phyloP scores from a whole-genome alignment of 192 early-diverging fungal genomes.

The Coemansia sp. region DNA sequence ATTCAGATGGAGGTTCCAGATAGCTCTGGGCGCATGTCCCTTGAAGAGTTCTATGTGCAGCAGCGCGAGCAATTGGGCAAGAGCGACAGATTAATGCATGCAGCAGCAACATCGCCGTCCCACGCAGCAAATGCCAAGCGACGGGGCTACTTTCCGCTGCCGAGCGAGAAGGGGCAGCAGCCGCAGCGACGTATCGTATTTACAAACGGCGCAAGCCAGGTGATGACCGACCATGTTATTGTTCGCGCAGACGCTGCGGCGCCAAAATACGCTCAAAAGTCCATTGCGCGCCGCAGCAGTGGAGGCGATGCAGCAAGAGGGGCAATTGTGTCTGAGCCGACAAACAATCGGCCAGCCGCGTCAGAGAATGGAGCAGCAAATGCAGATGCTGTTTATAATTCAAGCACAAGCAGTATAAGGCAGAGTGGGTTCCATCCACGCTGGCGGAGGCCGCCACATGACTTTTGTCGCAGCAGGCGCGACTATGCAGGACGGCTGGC shows the following conservation, averaged over 20 bases:
- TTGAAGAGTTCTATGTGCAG: conserved; percentile 4
- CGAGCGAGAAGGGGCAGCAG: neutral
- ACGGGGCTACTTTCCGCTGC: conserved; percentile 3
- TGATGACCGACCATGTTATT: conserved; percentile 47
- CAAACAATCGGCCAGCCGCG: conserved; percentile 8
- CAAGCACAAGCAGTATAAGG: neutral
- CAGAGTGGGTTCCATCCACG: neutral
- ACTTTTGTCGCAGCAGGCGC: conserved; percentile 7
- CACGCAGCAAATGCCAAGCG: neutral
- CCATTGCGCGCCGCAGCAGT: neutral
- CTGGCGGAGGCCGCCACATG: neutral
- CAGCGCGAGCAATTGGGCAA: conserved; percentile 5
- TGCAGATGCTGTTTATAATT: conserved; percentile 3
- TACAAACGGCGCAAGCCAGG: conserved; percentile 46
- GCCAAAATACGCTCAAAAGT: neutral
- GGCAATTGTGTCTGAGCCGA: neutral
- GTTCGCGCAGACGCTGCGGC: conserved; percentile 25
- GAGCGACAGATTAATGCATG: conserved; percentile 4
- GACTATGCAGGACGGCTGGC: conserved; percentile 41
- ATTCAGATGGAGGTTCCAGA: conserved; percentile 17
- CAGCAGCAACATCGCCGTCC: neutral
- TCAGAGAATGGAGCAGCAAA: conserved; percentile 1
- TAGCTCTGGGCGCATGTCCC: neutral
- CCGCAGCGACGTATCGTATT: conserved; percentile 30
- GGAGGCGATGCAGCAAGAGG: neutral